Conservation (phyloP, 768 basidiomycete genomes). For the Kwoniella sp. region DNA sequence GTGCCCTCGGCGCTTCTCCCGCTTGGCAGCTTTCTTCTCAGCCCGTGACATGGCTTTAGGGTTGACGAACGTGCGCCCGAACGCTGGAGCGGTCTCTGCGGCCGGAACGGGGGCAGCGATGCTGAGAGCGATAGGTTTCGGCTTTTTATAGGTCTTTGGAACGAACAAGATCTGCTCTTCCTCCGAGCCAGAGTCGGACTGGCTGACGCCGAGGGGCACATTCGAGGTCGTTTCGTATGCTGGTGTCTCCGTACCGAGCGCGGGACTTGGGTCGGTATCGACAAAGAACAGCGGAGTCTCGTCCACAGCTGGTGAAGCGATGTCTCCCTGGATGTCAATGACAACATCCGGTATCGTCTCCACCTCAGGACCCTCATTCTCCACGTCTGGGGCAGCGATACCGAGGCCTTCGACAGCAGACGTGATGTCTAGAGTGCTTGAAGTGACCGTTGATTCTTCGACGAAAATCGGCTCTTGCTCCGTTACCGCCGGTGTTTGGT, state of each 20-base stretch:
- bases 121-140: slow-evolving; percentile 34
- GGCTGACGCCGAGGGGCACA: slow-evolving; percentile 5
- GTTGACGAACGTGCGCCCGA: slow-evolving; percentile 14
- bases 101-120: slow-evolving; percentile 1
- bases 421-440: background rate
- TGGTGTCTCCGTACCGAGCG: background rate
- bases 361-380: too few relatives aligned
- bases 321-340: background rate
- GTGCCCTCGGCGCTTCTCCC: slow-evolving; percentile 23
- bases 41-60: slow-evolving; percentile 15
- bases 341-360: too few relatives aligned
- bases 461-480: background rate
- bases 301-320: background rate
- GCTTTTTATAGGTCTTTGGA: slow-evolving; percentile 35
- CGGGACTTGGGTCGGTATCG: slow-evolving; percentile 22
- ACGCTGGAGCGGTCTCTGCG: background rate
- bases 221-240: slow-evolving; percentile 17
- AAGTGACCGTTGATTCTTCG: background rate
- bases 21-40: slow-evolving; percentile 34
- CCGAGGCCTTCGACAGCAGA: background rate
- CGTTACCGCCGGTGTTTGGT: background rate
- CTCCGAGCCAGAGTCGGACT: slow-evolving; percentile 8
- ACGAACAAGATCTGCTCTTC: slow-evolving; percentile 47
- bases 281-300: slow-evolving; percentile 32
- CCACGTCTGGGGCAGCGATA: too few relatives aligned